Evolutionary conservation across 768 basidiomycete genomes (phyloP).

Genomic region (Hygrophorus pudorinus): DNA sequence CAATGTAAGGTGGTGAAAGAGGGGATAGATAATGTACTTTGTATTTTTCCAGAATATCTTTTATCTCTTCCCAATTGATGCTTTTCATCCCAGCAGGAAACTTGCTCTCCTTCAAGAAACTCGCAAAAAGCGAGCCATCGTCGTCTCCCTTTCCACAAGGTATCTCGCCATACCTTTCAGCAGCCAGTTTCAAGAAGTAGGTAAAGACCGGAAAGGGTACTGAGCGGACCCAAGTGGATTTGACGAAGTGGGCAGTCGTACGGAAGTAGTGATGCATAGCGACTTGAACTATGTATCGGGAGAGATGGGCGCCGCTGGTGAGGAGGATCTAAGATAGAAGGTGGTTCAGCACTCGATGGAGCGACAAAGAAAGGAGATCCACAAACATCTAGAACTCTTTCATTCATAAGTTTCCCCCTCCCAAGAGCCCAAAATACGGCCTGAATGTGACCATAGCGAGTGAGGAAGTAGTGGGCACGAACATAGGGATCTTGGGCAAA

Average conservation of each 20-base stretch:
- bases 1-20: constrained; percentile 11
- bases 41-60: constrained; percentile 59
- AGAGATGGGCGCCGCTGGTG: constrained; percentile 66
- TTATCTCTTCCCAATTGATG: constrained; percentile 54
- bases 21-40: constrained; percentile 34
- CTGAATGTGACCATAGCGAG: constrained; percentile 58
- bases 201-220: constrained; percentile 51
- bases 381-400: constrained; percentile 62
- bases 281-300: constrained; percentile 69
- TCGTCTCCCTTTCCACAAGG: constrained; percentile 64
- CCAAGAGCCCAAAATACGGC: constrained; percentile 71
- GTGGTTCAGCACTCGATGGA: constrained; percentile 15
- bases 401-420: constrained; percentile 53
- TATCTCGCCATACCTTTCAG: constrained; percentile 52
- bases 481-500: constrained; percentile 70
- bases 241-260: constrained; percentile 59
- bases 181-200: constrained; percentile 53
- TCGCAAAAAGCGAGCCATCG: constrained; percentile 56
- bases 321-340: constrained; percentile 48
- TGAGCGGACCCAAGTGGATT: constrained; percentile 63
- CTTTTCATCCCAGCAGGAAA: constrained; percentile 48
- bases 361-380: constrained; percentile 14
- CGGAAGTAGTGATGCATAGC: constrained; percentile 75
- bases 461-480: constrained; percentile 68
- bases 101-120: constrained; percentile 62